These are phyloP conservation scores for Dryadomyces quercus-mongolicae DNA, from an alignment of 2,329 filamentous ascomycete species.

Conservation along the genomic window DNA sequence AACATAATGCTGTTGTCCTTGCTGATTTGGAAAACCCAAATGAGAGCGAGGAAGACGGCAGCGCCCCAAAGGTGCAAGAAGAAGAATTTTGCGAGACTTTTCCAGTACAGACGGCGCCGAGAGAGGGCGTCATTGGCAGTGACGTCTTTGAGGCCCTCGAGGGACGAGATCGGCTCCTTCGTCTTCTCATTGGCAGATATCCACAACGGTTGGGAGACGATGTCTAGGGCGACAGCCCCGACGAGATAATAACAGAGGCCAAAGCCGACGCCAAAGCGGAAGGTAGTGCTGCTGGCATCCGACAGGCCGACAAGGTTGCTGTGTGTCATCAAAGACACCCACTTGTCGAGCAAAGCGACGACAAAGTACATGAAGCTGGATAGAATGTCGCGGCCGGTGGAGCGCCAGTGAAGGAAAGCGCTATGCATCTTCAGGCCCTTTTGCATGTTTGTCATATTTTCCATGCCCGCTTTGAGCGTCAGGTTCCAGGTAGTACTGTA, in stretches of 20 bases:
- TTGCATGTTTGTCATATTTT: slow-evolving; percentile 18
- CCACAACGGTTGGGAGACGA: slow-evolving; percentile 38
- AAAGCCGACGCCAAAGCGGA: slow-evolving; percentile 37
- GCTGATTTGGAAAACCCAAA: slow-evolving; percentile 35
- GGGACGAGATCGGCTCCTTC: slow-evolving; percentile 25
- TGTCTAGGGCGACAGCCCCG: slow-evolving; percentile 42
- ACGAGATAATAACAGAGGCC: slow-evolving; percentile 45
- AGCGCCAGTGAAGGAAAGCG: slow-evolving; percentile 20
- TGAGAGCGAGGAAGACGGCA: slow-evolving; percentile 30
- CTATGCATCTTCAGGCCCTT: slow-evolving; percentile 19
- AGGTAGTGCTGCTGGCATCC: slow-evolving; percentile 17
- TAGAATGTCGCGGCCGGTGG: slow-evolving; percentile 28
- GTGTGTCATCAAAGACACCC: slow-evolving; percentile 16
- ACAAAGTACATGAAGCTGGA: slow-evolving; percentile 28
- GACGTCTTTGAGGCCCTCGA: slow-evolving; percentile 28
- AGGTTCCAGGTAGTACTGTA: slow-evolving; percentile 21
- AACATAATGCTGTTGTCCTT: slow-evolving; percentile 32
- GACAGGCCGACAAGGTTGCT: slow-evolving; percentile 11
- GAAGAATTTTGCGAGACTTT: slow-evolving; percentile 33
- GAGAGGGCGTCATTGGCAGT: slow-evolving; percentile 31
- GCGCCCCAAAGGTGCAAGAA: slow-evolving; percentile 38
- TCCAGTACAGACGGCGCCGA: slow-evolving; percentile 37
- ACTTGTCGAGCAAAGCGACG: slow-evolving; percentile 20
- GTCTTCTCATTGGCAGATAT: slow-evolving; percentile 28
- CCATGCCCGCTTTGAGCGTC: slow-evolving; percentile 18